Base-by-base conservation (phyloP, 805 yeast species). In the Hanseniaspora opuntiae region DNA sequence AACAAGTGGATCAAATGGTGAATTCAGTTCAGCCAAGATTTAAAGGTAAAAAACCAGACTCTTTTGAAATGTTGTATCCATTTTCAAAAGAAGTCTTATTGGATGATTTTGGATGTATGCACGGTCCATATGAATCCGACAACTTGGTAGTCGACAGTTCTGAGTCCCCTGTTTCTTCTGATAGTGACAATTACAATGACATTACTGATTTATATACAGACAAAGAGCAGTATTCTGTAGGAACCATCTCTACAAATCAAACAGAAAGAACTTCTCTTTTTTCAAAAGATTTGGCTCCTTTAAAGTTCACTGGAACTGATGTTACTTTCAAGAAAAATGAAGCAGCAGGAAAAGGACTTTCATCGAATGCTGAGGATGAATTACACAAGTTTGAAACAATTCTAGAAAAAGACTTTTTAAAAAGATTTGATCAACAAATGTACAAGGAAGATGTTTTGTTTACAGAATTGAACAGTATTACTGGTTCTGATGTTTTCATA, bases 41-140 rank as follows among this genome's bases (percentile, higher is more conserved):
- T 33, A 33, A 40, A 7, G 17, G 14, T 9, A 11, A 35, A 8
- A 33, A 35, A 1, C 1, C 19, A 11, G 24, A 3, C 1, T 5
- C 12, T 4, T 14, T 12, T 32, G 37, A 30, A 4, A 14, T 11
- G 22, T 22, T 8, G 8, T 16, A 35, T 28, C 17, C 12, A 1
- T 38, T 24, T 12, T n/a, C 30, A 17, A 19, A 37, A 11, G 19
- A 47, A 1, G 14, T 30, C 1, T n/a, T 30, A 20, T 9, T 47
- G 3, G 52, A 47, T 39, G 52, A 38, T 17, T 9, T 24, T 30
- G 52, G 52, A 9, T 25, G 12, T 9, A 19, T 39, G 20, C 52
- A 47, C 19, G 52, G 52, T 7, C 52, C 52, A 3, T 47, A 47
- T 20, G 25, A 39, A 7, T 47, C 52, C 14, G 52, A 47, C 22